A percentile compares a stretch with the other conserved stretches of the same genome.
These are phyloP conservation scores for Bassia scoparia DNA, from an alignment of 148 eudicot genomes.

Conservation along the genomic window DNA sequence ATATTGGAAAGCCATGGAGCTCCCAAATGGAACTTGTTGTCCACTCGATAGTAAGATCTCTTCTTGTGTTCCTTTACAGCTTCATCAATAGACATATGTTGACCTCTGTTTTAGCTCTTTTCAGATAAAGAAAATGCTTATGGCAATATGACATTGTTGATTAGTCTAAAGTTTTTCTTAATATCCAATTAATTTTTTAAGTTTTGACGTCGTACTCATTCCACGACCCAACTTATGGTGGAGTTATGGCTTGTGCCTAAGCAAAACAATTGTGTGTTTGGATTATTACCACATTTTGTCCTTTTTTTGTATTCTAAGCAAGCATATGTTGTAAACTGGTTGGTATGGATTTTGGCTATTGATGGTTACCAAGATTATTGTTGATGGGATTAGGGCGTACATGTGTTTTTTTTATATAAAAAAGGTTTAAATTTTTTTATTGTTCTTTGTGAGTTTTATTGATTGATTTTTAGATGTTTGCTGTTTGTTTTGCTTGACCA, in stretches of 20 bases:
- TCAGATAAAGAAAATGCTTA: background rate
- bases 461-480: background rate
- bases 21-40: conserved; percentile 63
- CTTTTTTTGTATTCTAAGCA: background rate
- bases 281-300: background rate
- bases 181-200: conserved; percentile 22
- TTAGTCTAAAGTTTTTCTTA: background rate
- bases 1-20: conserved; percentile 32
- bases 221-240: conserved; percentile 58
- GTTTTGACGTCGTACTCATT: conserved; percentile 58
- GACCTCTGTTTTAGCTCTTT: background rate
- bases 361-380: background rate
- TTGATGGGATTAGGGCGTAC: background rate
- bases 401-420: background rate
- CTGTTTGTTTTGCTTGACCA: background rate
- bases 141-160: background rate
- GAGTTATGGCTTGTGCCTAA: conserved; percentile 53
- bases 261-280: conserved; percentile 47
- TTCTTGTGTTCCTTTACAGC: background rate
- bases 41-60: conserved; percentile 58
- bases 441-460: background rate
- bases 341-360: background rate
- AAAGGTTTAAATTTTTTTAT: background rate
- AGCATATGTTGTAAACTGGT: background rate
- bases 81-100: background rate